Conservation (phyloP, 371 early-diverging fungal genomes). For the Apophysomyces variabilis region DNA sequence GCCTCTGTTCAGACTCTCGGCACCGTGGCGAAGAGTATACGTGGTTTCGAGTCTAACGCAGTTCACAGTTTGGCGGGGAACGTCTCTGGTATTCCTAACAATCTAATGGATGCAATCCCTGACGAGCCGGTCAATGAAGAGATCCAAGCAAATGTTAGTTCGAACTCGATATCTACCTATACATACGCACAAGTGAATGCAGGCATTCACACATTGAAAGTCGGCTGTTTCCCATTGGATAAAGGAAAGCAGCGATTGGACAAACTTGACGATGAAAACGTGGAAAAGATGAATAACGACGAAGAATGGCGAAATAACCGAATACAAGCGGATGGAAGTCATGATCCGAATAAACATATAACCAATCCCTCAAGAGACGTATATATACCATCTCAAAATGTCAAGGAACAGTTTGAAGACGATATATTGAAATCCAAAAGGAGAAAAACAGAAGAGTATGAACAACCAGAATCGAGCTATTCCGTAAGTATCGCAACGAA, state of each 20-base stretch:
- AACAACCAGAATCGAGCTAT: background rate
- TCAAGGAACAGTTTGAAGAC: background rate
- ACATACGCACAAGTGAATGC: background rate
- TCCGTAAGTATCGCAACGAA: background rate
- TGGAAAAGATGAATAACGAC: background rate
- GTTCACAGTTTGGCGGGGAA: too few relatives aligned
- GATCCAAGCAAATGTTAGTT: background rate
- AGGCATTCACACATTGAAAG: background rate
- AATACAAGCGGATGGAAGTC: background rate
- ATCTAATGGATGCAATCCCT: too few relatives aligned
- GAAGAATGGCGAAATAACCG: background rate
- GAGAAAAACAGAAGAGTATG: background rate
- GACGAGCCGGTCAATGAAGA: too few relatives aligned
- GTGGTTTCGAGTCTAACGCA: background rate
- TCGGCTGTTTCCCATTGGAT: background rate
- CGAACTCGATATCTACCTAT: background rate
- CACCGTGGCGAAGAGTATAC: background rate
- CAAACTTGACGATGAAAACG: background rate
- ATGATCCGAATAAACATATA: background rate
- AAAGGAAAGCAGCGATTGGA: slow-evolving; percentile 1
- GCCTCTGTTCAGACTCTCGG: background rate
- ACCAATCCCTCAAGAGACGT: too few relatives aligned
- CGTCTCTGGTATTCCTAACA: too few relatives aligned
- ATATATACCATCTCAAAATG: too few relatives aligned
- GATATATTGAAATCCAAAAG: background rate